phyloP scores from a whole-genome alignment of 2,329 filamentous ascomycete species.

The Apiospora sp. region DNA sequence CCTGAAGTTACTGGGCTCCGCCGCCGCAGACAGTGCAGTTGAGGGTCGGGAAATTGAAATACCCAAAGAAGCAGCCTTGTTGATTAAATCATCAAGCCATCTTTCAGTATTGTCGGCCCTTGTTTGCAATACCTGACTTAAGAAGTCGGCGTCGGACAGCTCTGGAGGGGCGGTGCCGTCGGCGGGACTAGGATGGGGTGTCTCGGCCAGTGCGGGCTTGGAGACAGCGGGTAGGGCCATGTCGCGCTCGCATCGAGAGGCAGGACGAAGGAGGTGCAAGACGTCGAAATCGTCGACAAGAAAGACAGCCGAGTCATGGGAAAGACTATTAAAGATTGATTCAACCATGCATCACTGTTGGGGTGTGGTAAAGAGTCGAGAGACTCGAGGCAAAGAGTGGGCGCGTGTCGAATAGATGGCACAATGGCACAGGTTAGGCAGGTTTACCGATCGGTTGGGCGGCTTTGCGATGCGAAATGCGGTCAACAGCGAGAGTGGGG shows the following conservation, averaged over 20 bases:
- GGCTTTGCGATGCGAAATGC: constrained; percentile 13
- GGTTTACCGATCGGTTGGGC: constrained; percentile 19
- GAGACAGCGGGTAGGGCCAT: constrained; percentile 4
- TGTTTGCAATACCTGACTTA: constrained; percentile 39
- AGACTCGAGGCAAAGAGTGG: not conserved
- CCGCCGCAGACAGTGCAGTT: constrained; percentile 36
- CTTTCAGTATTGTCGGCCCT: constrained; percentile 34
- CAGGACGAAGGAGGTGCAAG: constrained; percentile 1
- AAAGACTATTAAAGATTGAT: constrained; percentile 2
- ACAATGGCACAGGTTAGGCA: constrained; percentile 11
- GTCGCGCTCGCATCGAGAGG: constrained; percentile 15
- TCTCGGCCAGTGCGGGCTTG: constrained; percentile 23
- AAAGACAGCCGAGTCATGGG: constrained; percentile 19
- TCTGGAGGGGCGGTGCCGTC: constrained; percentile 35
- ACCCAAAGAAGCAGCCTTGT: constrained; percentile 46
- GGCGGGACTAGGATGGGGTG: constrained; percentile 8
- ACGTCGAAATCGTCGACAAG: constrained; percentile 20
- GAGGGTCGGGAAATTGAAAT: constrained; percentile 43
- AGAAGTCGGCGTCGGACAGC: constrained; percentile 40
- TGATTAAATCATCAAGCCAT: constrained; percentile 42
- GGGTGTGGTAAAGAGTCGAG: not conserved
- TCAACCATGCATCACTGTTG: constrained; percentile 15
- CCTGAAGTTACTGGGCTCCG: constrained; percentile 48
- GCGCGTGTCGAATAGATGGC: constrained; percentile 4
- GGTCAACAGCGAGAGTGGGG: constrained; percentile 19